Base-by-base conservation (phyloP, 2,329 filamentous ascomycete genomes). In the Cladosporium cucumerinum region DNA sequence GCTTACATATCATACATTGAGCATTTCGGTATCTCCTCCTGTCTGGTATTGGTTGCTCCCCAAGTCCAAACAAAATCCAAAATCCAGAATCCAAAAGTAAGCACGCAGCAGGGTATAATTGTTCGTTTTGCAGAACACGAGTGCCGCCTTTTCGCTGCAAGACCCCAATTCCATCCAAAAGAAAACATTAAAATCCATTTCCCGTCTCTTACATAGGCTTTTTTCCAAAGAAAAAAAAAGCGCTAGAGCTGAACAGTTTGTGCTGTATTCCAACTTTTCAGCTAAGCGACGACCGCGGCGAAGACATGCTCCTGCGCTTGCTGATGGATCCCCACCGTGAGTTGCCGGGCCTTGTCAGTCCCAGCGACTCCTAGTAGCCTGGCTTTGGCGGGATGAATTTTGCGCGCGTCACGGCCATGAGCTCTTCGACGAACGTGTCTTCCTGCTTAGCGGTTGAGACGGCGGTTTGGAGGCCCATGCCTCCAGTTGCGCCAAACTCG, bases 361-460 rank as follows among this genome's bases (percentile, higher is more conserved):
- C 58, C 26, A 61, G 28, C 18, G 49, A 55, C 61, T 58, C 61
- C 61, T 64, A 65, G 49, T 60, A 65, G 11, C 57, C 57, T 21
- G 55, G 55, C 58, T 62, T 67, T 2, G 65, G 68, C 32, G 71
- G 71, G 28, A 70, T 60, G 63, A 71, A 76, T 26, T 69, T 70
- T 55, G 70, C 67, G 39, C 69, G 72, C 25, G 75, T 74, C n/a
- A 74, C 69, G 25, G 66, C 62, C 30, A 74, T 73, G 10, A 78
- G 69, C 65, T 71, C 69, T 57, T 82, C 80, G 4, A 77, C 78
- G 68, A 79, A 72, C 0, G 78, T 81, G 63, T 73, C 72, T 65
- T 79, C 76, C 65, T 81, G 79, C 63, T 73, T 74, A 18, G 76
- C 76, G n/a, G 69, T 71, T 36, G 67, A 63, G 21, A 73, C 69